Evolutionary conservation across 2,329 filamentous ascomycete species (phyloP), one percentile per base, ranked within the genome.

Genomic region (Colletotrichum euphorbiae): DNA sequence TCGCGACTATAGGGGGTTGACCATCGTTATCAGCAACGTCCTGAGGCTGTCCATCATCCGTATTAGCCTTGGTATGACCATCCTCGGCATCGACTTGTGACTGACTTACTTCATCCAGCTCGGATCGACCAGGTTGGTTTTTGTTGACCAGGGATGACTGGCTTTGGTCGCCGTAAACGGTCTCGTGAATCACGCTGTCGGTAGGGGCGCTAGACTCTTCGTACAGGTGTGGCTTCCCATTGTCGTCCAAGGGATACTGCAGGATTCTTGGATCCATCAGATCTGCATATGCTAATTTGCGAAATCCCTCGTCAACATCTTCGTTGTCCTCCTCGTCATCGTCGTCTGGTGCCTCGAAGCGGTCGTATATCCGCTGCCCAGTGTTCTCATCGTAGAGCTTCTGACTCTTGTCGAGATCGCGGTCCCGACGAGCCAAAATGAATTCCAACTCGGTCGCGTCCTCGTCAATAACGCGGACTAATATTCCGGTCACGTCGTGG

Each of bases 301-400:
- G 84, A 55, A 85, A 81, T 1, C 91, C 91, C 69, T 90, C 84
- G 63, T 91, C 86, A 3, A 78, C 79, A 2, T 79, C 80, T 0
- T 87, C 86, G 2, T 83, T 83, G 0, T 83, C 83, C 1, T 86
- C 86, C 0, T 89, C 88, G 11, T 88, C 87, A 6, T 89, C 85
- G 7, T 87, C 81, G 11, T 87, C 87, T 0, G 91, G 90, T 72
- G 89, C 89, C 73, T 97, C 93, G 71, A 97, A 96, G 66, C 90
- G 92, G 70, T 86, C 89, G 73, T 95, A 97, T 9, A 93, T 79
- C 9, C 93, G 86, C 69, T 91, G 83, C 0, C 93, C 93, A 0
- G 91, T 90, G 43, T 85, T 79, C 11, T 89, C 84, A 72, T 95
- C 89, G 71, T 89, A 89, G 17, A 80, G 77, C 73, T 87, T 90